Evolutionary conservation across 306 rosid species (phyloP).

Genomic region (Vigna mungo): DNA sequence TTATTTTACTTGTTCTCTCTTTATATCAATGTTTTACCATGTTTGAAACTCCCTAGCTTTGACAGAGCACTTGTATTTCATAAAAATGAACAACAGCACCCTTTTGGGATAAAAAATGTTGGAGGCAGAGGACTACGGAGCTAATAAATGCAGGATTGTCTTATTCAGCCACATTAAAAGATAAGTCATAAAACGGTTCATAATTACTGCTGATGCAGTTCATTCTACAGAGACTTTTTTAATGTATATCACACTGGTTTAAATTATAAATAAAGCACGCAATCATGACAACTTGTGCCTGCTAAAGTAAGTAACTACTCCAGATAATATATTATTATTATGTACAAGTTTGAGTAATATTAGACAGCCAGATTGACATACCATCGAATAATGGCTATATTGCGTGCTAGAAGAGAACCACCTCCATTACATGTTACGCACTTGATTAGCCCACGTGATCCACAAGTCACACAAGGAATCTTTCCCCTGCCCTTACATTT

Average conservation of each 20-base stretch:
- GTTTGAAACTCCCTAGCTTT: constrained; percentile 10
- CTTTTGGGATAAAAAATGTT: not conserved
- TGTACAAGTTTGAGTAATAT: constrained; percentile 12
- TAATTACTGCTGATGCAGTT: constrained; percentile 9
- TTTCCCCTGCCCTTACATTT: constrained; percentile 85
- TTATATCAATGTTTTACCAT: constrained; percentile 2
- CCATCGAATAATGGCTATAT: constrained; percentile 78
- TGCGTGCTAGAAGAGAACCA: constrained; percentile 78
- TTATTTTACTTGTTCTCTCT: constrained; percentile 1
- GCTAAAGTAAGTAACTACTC: constrained; percentile 21
- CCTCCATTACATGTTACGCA: constrained; percentile 71
- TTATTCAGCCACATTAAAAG: not conserved
- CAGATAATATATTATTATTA: constrained; percentile 11
- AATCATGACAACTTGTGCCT: not conserved
- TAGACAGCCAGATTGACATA: constrained; percentile 50
- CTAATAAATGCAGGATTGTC: too few species aligned
- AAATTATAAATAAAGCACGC: not conserved
- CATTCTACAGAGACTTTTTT: not conserved
- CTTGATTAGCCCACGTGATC: constrained; percentile 80
- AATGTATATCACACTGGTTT: not conserved
- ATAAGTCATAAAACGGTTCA: constrained; percentile 4
- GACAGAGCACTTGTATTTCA: not conserved
- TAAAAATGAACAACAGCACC: not conserved
- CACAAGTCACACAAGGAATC: constrained; percentile 84
- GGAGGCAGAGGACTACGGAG: not conserved